Evolutionary conservation across 257 asterid genomes (phyloP).

Genomic region (Perilla frutescens): DNA sequence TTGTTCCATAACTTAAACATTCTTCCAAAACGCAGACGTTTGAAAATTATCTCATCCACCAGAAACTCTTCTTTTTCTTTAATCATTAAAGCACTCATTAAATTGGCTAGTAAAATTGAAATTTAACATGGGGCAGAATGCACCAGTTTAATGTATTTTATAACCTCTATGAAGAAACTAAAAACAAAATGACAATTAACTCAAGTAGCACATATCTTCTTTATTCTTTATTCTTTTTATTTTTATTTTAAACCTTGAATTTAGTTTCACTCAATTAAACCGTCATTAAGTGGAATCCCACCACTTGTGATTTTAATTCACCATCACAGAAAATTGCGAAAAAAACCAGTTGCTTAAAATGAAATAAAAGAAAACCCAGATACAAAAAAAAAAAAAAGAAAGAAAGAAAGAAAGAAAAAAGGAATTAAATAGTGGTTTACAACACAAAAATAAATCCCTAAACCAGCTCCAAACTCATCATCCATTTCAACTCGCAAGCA

Average conservation of each 20-base stretch:
- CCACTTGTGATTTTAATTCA: slow-evolving; percentile 10
- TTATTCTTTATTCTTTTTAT: not conserved
- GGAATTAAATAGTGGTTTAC: not conserved
- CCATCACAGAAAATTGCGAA: not conserved
- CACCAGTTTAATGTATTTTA: not conserved
- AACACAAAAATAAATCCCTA: slow-evolving; percentile 31
- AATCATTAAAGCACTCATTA: not conserved
- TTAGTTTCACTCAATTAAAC: slow-evolving; percentile 6
- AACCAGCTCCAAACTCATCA: slow-evolving; percentile 40
- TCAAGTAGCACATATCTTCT: not conserved
- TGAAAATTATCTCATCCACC: not conserved
- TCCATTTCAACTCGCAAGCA: slow-evolving; percentile 39
- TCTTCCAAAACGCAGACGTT: not conserved
- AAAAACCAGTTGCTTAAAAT: slow-evolving; percentile 14
- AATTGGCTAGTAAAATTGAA: not conserved
- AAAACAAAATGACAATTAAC: not conserved
- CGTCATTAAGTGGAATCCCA: slow-evolving; percentile 24
- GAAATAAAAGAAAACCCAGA: slow-evolving; percentile 8
- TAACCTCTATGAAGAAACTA: not conserved
- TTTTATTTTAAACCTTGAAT: not conserved
- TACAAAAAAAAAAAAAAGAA: not conserved
- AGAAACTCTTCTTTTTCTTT: not conserved
- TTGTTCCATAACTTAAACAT: not conserved
- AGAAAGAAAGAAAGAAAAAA: not conserved
- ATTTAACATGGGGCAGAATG: not conserved